A percentile compares a stretch with the other conserved stretches of the same genome.
phyloP scores from a whole-genome alignment of 2,329 filamentous ascomycete genomes.

The Pyrenophora tritici-repentis region DNA sequence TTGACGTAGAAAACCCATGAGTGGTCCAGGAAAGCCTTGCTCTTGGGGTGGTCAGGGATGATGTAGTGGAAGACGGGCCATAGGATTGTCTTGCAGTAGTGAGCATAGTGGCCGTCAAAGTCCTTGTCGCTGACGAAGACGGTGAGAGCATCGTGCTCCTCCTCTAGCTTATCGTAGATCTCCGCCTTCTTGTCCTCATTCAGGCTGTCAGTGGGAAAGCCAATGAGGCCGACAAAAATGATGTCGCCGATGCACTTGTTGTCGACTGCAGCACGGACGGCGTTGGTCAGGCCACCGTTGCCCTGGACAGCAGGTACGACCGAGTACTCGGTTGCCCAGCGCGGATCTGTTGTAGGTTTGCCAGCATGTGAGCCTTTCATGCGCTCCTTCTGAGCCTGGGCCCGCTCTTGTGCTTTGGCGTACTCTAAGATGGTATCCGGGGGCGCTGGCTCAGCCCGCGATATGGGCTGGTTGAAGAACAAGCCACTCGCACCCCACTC shows the following conservation, averaged over 20 bases:
- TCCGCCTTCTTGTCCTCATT: slow-evolving; percentile 76
- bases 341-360: slow-evolving; percentile 46
- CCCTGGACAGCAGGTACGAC: slow-evolving; percentile 86
- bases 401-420: slow-evolving; percentile 53
- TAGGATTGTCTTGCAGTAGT: slow-evolving; percentile 96
- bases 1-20: slow-evolving; percentile 95
- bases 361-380: slow-evolving; percentile 17
- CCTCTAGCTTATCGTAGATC: slow-evolving; percentile 80
- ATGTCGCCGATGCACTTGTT: slow-evolving; percentile 73
- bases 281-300: slow-evolving; percentile 89
- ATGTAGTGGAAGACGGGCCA: slow-evolving; percentile 99
- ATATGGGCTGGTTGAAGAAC: slow-evolving; percentile 76
- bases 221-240: slow-evolving; percentile 89
- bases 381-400: slow-evolving; percentile 33
- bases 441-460: slow-evolving; percentile 73
- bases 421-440: slow-evolving; percentile 77
- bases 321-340: slow-evolving; percentile 76
- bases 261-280: slow-evolving; percentile 76
- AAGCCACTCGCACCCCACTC: slow-evolving; percentile 71
- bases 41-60: slow-evolving; percentile 96
- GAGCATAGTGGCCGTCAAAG: slow-evolving; percentile 90
- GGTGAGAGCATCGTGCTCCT: slow-evolving; percentile 79
- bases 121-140: slow-evolving; percentile 90
- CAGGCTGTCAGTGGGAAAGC: slow-evolving; percentile 90
- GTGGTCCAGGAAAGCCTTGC: slow-evolving; percentile 96